These are phyloP conservation scores for Pleurotus platypus DNA, from an alignment of 768 basidiomycete species.

Conservation along the genomic window DNA sequence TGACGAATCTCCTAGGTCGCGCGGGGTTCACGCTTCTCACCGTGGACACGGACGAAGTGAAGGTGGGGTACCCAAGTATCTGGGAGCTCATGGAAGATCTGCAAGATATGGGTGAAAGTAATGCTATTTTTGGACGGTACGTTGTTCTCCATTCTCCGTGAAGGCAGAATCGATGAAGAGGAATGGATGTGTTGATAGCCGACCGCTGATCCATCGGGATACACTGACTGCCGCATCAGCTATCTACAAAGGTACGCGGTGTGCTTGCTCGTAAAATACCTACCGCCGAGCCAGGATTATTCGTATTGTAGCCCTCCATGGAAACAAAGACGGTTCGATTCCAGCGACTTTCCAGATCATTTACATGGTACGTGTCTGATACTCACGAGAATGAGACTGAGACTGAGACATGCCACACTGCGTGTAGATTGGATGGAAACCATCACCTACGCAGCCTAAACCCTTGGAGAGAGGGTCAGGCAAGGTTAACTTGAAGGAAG, in stretches of 20 bases:
- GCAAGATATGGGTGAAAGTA: constrained; percentile 95
- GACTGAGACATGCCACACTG: not conserved
- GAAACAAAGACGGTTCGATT: constrained; percentile 75
- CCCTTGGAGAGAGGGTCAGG: constrained; percentile 63
- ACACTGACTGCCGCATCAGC: constrained; percentile 88
- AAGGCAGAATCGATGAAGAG: no score
- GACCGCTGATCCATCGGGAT: constrained; percentile 72
- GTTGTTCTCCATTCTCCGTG: constrained; percentile 10
- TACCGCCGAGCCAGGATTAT: not conserved
- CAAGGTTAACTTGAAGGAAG: constrained; percentile 58
- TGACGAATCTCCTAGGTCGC: constrained; percentile 87
- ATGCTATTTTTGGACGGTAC: constrained; percentile 83
- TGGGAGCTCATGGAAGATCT: constrained; percentile 95
- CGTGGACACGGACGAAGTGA: constrained; percentile 92
- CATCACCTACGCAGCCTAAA: constrained; percentile 61
- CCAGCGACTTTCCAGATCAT: constrained; percentile 97
- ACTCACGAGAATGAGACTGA: no score
- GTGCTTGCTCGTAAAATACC: not conserved
- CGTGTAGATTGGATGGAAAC: constrained; percentile 80
- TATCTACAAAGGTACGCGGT: constrained; percentile 78
- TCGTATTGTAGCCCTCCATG: constrained; percentile 66
- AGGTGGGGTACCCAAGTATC: constrained; percentile 88
- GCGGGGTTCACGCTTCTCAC: constrained; percentile 94
- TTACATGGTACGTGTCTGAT: constrained; percentile 61
- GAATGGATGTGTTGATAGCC: constrained; percentile 24